These are phyloP conservation scores for Colletotrichum sp. DNA, from an alignment of 2,329 filamentous ascomycete species.

Conservation along the genomic window DNA sequence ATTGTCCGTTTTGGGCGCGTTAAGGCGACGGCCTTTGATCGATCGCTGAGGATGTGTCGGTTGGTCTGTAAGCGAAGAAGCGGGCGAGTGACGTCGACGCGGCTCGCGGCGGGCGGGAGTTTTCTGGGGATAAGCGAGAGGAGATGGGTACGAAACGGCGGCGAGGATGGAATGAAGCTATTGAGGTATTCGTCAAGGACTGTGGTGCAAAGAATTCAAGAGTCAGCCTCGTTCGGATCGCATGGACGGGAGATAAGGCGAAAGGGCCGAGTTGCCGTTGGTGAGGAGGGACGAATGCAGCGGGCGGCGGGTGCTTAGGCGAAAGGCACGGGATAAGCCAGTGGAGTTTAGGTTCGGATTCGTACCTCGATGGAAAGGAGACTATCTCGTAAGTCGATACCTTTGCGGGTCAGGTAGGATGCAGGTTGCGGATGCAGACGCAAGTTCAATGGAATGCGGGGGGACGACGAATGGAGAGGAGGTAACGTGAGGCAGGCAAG, in stretches of 20 bases:
- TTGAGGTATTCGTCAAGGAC: conserved; percentile 9
- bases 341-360: conserved; percentile 1
- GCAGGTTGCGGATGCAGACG: neutral
- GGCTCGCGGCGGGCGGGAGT: conserved; percentile 11
- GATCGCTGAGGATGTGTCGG: conserved; percentile 20
- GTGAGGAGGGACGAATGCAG: conserved; percentile 11
- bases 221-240: conserved; percentile 15
- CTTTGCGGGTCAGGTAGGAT: neutral
- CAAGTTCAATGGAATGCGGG: conserved; percentile 5
- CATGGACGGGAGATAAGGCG: conserved; percentile 12
- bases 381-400: neutral
- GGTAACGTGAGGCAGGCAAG: neutral
- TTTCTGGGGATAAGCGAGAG: neutral
- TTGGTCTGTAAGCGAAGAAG: conserved; percentile 25
- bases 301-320: conserved; percentile 5
- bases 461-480: neutral
- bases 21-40: conserved; percentile 31
- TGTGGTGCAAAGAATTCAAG: neutral
- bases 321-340: conserved; percentile 8
- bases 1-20: conserved; percentile 54
- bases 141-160: neutral
- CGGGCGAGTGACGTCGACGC: conserved; percentile 16
- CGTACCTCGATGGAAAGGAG: conserved; percentile 8
- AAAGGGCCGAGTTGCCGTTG: conserved; percentile 4
- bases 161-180: conserved; percentile 8